Evolutionary conservation across 257 asterid species (phyloP), one percentile per base, ranked within the genome.

Genomic region (Solanum chilense): DNA sequence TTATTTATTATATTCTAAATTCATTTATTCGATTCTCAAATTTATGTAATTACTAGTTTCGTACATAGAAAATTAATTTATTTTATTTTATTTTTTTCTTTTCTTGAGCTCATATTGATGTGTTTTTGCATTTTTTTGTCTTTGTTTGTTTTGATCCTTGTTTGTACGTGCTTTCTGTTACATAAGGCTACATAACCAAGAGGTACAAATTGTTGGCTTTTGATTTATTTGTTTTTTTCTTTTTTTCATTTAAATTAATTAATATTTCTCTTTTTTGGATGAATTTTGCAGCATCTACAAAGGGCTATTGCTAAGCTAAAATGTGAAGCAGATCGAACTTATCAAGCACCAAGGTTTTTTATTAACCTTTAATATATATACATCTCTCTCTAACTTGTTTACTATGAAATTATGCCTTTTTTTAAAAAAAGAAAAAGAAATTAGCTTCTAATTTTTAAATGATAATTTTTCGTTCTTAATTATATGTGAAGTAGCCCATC

Each of bases 251-350:
- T 25, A 27, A 77, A 12, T 41, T 37, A 64, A 42, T 31, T 81
- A 78, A 37, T 56, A 9, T 52, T 9, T 14, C 39, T 12, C 3
- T 20, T 66, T 23, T 37, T 45, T 86, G 10, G 33, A 23, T 86
- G 49, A 33, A 71, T 18, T 83, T 70, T 91, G 87, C 93, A 96
- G 98, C 90, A 92, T 87, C 88, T 97, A 20, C 93, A 89, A 60
- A 94, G 95, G 93, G 98, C 95, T 42, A 91, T 97, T 15, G 95
- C 96, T 14, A 97, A 95, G 92, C 86, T 94, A 91, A 97, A 95
- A 92, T 69, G 88, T 90, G 96, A 93, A 90, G 92, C 94, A 60
- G 94, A 93, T 70, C 91, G 89, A 74, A 90, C 58, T 16, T 89
- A 75, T 87, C 94, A 91, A 90, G 88, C 90, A 20, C 86, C 89